Evolutionary conservation across 352 stramenopile genomes (phyloP).

Genomic region (Globisporangium nunn): DNA sequence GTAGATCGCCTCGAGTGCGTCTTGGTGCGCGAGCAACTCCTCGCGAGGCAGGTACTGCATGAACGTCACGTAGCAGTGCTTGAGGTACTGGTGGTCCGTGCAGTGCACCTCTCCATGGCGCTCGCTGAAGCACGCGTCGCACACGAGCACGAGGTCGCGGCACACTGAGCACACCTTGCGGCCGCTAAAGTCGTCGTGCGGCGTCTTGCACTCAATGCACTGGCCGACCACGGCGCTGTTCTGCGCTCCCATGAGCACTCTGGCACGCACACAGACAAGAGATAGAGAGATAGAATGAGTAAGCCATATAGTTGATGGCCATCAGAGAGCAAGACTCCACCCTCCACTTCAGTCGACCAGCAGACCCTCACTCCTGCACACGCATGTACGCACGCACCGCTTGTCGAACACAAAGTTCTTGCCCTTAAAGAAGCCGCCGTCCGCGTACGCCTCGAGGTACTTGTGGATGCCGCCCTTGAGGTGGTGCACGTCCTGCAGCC

Average conservation of each 20-base stretch:
- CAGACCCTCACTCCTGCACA: neutral
- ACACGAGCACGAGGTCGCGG: conserved; percentile 64
- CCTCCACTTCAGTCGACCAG: conserved; percentile 2
- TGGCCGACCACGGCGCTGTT: conserved; percentile 63
- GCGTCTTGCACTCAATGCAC: conserved; percentile 55
- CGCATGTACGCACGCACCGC: conserved; percentile 23
- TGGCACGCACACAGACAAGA: conserved; percentile 5
- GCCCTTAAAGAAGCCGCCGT: conserved; percentile 60
- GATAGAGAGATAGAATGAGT: neutral
- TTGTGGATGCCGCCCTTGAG: conserved; percentile 74
- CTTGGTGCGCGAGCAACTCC: conserved; percentile 36
- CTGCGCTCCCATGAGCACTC: conserved; percentile 49
- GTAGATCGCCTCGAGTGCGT: conserved; percentile 44
- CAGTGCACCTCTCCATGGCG: conserved; percentile 65
- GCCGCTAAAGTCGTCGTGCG: conserved; percentile 57
- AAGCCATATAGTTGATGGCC: no score
- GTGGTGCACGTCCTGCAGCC: conserved; percentile 49
- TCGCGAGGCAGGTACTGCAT: conserved; percentile 50
- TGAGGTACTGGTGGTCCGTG: conserved; percentile 65
- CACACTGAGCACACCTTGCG: conserved; percentile 69
- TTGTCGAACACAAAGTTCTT: conserved; percentile 84
- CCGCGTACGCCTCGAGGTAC: conserved; percentile 56
- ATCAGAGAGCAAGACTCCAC: no score
- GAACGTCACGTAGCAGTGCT: conserved; percentile 67
- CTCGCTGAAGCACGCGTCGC: conserved; percentile 48